Evolutionary conservation across 495 filamentous ascomycete species (phyloP).

Genomic region (Penicillium goetzii): DNA sequence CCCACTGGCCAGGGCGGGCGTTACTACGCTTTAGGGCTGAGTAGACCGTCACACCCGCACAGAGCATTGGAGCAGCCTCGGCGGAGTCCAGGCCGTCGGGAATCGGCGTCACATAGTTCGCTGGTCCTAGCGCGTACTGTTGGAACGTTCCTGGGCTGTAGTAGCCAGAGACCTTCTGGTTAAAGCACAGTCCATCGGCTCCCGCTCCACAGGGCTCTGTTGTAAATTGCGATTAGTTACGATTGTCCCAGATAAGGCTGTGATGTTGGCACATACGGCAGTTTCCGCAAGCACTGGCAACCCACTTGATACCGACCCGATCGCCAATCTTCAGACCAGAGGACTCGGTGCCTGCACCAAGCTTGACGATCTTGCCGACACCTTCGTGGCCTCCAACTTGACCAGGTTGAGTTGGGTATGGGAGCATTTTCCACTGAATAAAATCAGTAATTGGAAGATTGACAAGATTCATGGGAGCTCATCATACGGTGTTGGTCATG

Average conservation of each 20-base stretch:
- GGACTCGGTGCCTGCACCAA: slow-evolving; percentile 56
- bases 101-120: slow-evolving; percentile 70
- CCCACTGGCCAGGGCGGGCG: slow-evolving; percentile 62
- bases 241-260: not conserved
- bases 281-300: slow-evolving; percentile 50
- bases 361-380: slow-evolving; percentile 62
- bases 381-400: slow-evolving; percentile 71
- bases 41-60: slow-evolving; percentile 63
- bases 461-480: slow-evolving; percentile 7
- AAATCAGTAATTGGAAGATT: slow-evolving; percentile 10
- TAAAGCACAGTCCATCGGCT: slow-evolving; percentile 62
- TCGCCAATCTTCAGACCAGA: slow-evolving; percentile 65
- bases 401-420: slow-evolving; percentile 62
- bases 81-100: slow-evolving; percentile 62
- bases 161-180: slow-evolving; percentile 58
- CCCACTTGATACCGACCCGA: slow-evolving; percentile 65
- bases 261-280: slow-evolving; percentile 43
- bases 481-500: slow-evolving; percentile 57
- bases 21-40: slow-evolving; percentile 60
- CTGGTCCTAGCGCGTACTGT: slow-evolving; percentile 67
- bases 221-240: slow-evolving; percentile 6
- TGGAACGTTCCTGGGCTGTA: slow-evolving; percentile 72
- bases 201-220: slow-evolving; percentile 58
- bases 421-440: slow-evolving; percentile 57
- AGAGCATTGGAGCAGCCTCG: slow-evolving; percentile 67